A percentile compares a stretch with the other conserved stretches of the same genome.
Conservation (phyloP, 495 filamentous ascomycete species). For the Talaromyces nanjingensis region DNA sequence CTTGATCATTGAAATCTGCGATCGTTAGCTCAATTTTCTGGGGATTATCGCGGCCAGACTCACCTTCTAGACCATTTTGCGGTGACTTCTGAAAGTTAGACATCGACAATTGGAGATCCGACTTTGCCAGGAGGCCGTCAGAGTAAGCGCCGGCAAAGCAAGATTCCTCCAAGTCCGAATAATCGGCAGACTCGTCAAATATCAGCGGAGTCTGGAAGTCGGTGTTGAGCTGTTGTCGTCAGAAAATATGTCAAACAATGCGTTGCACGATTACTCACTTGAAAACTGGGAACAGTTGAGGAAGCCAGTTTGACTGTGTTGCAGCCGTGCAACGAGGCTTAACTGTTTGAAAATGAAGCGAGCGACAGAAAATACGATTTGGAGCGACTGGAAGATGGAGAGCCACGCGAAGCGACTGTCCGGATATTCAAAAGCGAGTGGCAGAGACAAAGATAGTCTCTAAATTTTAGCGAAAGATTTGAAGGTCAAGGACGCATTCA, state of each 20-base stretch:
- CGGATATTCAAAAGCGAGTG: constrained; percentile 36
- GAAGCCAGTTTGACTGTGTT: constrained; percentile 51
- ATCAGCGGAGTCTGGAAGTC: constrained; percentile 47
- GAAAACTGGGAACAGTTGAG: constrained; percentile 43
- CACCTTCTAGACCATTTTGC: constrained; percentile 36
- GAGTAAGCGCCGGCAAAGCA: constrained; percentile 38
- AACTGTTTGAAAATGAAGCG: constrained; percentile 35
- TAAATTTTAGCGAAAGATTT: constrained; percentile 2
- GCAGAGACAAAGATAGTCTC: constrained; percentile 27
- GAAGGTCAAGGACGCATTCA: constrained; percentile 7
- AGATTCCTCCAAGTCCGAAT: constrained; percentile 44
- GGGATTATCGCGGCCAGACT: constrained; percentile 8
- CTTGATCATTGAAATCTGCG: constrained; percentile 9
- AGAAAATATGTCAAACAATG: constrained; percentile 1
- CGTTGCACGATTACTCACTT: constrained; percentile 30
- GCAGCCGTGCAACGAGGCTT: constrained; percentile 41
- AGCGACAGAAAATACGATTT: constrained; percentile 44
- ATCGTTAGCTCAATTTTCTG: neutral
- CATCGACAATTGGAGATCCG: constrained; percentile 48
- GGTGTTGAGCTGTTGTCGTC: constrained; percentile 29
- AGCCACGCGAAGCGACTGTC: constrained; percentile 26
- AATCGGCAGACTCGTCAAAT: constrained; percentile 45
- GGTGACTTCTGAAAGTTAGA: constrained; percentile 42
- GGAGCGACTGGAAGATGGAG: constrained; percentile 33
- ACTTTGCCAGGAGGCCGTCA: constrained; percentile 47